A percentile compares a stretch with the other conserved stretches of the same genome.
phyloP scores from a whole-genome alignment of 371 early-diverging fungal genomes.

The Capillidium rhysosporum region DNA sequence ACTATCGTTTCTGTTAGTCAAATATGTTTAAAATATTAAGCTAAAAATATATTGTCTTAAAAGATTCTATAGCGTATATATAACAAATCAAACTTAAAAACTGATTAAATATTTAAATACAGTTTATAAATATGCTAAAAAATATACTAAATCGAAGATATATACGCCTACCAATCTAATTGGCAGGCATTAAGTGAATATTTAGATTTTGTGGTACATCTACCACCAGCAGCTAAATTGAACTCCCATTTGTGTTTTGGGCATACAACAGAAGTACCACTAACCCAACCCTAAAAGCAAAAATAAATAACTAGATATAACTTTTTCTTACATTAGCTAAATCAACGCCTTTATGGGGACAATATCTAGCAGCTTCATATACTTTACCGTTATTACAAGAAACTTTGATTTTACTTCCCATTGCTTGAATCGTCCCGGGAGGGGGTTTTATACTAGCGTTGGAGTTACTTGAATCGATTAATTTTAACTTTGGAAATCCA shows the following conservation, averaged over 20 bases:
- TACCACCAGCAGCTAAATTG: neutral
- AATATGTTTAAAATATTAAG: too few species aligned
- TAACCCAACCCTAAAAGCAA: neutral
- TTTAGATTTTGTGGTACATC: neutral
- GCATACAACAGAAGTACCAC: slow-evolving; percentile 1
- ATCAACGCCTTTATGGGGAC: slow-evolving; percentile 48
- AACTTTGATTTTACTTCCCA: slow-evolving; percentile 27
- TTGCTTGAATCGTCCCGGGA: neutral
- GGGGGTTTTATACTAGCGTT: neutral
- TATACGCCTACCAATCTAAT: slow-evolving; percentile 3
- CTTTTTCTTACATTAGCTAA: slow-evolving; percentile 13
- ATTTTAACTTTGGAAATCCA: neutral
- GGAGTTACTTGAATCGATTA: too few species aligned
- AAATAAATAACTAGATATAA: neutral
- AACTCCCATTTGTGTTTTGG: slow-evolving; percentile 6
- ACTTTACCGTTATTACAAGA: slow-evolving; percentile 22
- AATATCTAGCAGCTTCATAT: slow-evolving; percentile 36
- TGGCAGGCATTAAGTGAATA: slow-evolving; percentile 3
- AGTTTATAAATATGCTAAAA: too few species aligned
- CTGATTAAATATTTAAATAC: too few species aligned
- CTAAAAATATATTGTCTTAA: too few species aligned
- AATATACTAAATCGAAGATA: too few species aligned
- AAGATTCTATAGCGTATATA: too few species aligned
- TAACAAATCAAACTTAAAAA: too few species aligned
- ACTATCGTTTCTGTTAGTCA: too few species aligned